phyloP scores from a whole-genome alignment of 192 early-diverging fungal genomes.

The Rhizophagus prolifer region DNA sequence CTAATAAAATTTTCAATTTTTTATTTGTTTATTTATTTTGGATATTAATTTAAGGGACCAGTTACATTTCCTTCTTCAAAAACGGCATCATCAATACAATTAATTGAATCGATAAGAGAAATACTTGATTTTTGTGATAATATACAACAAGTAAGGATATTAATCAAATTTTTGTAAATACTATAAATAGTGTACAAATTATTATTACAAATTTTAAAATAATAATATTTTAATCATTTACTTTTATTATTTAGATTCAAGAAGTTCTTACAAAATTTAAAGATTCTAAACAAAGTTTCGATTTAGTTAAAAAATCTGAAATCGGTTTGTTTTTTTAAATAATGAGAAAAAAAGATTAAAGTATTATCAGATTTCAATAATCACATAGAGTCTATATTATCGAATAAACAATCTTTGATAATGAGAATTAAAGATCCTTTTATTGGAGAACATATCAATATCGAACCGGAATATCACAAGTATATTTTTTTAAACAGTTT shows the following conservation, averaged over 20 bases:
- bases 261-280: conserved; percentile 15
- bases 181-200: too few species aligned
- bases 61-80: background rate
- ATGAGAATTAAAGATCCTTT: conserved; percentile 17
- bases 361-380: background rate
- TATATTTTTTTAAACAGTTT: background rate
- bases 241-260: background rate
- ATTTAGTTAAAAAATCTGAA: conserved; percentile 12
- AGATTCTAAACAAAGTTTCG: conserved; percentile 12
- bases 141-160: background rate
- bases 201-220: too few species aligned
- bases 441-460: conserved; percentile 19
- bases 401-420: conserved; percentile 21
- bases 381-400: conserved; percentile 6
- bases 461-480: conserved; percentile 27
- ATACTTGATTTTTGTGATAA: conserved; percentile 5
- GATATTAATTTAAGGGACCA: background rate
- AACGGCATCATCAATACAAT: conserved; percentile 11
- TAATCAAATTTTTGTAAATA: too few species aligned
- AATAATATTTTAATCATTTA: background rate
- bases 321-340: background rate
- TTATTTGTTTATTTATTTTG: background rate
- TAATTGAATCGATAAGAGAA: background rate
- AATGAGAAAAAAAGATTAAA: conserved; percentile 30
- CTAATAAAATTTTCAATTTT: background rate